Base-by-base conservation (phyloP, 352 stramenopile species). In the Phytophthora constricta region DNA sequence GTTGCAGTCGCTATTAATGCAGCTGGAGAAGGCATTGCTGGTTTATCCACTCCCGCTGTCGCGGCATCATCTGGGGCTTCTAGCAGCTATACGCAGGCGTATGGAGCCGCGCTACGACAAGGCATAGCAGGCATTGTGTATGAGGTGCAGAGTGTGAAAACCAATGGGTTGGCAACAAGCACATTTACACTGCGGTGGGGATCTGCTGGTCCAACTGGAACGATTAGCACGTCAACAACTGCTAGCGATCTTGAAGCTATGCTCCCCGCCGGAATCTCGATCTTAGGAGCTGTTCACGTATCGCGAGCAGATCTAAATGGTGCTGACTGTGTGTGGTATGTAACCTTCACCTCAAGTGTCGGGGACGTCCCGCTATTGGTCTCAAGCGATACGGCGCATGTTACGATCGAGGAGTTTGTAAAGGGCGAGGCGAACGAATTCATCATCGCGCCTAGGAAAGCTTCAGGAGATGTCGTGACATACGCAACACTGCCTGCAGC, bases 401-500 rank as follows among this genome's bases (percentile, higher is more conserved):
- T 82, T 26, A 73, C 70, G 26, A 66, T 98, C 1, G 69, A 86
- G 7, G 95, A 99, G 70, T 98, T 97, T 51, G 79, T 99, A 48
- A 93, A 97, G 56, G 97, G 96, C 0, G 79, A 97, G 45, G 88
- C 89, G 4, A 99, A 99, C 60, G 79, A 99, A 65, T 99, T 99
- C 58, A 91, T 68, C 1, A 97, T 99, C 57, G 91, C 97, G 27
- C 96, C 97, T 41, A 96, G 96, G 27, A 98, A 98, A 62, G 89
- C 91, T 3, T 97, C 91, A 11, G 94, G 95, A 2, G 77, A 87
- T 16, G 82, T 97, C 3, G 80, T 99, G 8, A 93, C 84, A 25
- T 97, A 99, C 57, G 79, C 82, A 10, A 91, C 81, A 13, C 66
- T 87, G 11, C 82, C 91, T 0, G 46, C 76, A 1, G 86, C 72